phyloP scores from a whole-genome alignment of 108 stramenopile species.

The Stephanodiscus triporus region DNA sequence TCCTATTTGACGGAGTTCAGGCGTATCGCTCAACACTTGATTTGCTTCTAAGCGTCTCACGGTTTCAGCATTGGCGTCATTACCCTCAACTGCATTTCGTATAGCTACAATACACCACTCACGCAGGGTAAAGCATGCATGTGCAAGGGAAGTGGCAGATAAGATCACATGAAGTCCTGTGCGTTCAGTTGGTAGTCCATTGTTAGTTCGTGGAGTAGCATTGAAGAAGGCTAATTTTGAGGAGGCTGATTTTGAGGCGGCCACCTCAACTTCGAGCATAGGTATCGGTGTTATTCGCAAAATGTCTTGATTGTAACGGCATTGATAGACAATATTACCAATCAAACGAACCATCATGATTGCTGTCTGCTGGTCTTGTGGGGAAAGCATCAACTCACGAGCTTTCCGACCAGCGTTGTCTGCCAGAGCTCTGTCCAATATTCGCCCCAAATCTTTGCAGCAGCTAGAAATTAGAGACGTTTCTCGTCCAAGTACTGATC shows the following conservation, averaged over 20 bases:
- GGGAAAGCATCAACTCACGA: slow-evolving; percentile 55
- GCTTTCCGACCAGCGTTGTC: slow-evolving; percentile 54
- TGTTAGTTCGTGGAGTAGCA: not conserved
- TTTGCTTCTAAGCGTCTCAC: slow-evolving; percentile 74
- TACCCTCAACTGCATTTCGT: slow-evolving; percentile 75
- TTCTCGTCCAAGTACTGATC: slow-evolving; percentile 56
- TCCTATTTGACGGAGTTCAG: slow-evolving; percentile 67
- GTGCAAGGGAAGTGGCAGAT: slow-evolving; percentile 73
- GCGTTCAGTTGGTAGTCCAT: slow-evolving; percentile 21
- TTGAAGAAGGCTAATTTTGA: not conserved
- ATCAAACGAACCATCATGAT: slow-evolving; percentile 66
- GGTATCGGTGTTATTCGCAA: slow-evolving; percentile 63
- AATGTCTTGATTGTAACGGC: slow-evolving; percentile 71
- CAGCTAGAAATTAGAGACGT: slow-evolving; percentile 52
- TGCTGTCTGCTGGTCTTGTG: slow-evolving; percentile 63
- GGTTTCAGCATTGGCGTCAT: slow-evolving; percentile 64
- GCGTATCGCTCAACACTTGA: slow-evolving; percentile 59
- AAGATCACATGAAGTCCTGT: slow-evolving; percentile 78
- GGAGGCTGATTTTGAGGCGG: not conserved
- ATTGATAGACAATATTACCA: slow-evolving; percentile 74
- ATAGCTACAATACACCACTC: slow-evolving; percentile 90
- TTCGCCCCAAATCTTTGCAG: slow-evolving; percentile 51
- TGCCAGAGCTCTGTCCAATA: slow-evolving; percentile 60
- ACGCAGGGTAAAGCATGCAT: slow-evolving; percentile 80
- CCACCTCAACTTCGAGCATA: slow-evolving; percentile 1